Base-by-base conservation (phyloP, 2,329 filamentous ascomycete genomes). In the Daldinia eschscholtzii region DNA sequence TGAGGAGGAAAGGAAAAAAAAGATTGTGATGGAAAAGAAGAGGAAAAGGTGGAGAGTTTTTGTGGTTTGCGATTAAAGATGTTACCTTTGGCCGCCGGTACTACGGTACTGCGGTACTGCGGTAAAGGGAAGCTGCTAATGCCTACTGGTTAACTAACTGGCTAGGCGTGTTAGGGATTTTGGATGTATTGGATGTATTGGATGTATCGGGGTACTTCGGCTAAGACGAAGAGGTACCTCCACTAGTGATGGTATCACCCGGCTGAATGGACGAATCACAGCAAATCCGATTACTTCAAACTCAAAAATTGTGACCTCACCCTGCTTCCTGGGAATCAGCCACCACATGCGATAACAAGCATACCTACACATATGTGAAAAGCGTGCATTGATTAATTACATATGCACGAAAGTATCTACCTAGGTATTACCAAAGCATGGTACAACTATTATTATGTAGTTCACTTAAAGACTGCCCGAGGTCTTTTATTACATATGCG, bases 1-100 rank as follows among this genome's bases (percentile, higher is more conserved):
- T 63, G 26, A 28, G 48, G 53, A 67, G 70, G 67, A 67, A 69
- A 74, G 10, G 71, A 74, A 72, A 74, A 75, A 61, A 68, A 64
- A 73, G 68, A 67, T 71, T 72, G 64, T 68, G 70, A 67, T 61
- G 68, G 60, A 63, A 73, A 73, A 41, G 61, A 70, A 69, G 63
- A 67, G 76, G 76, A 76, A 78, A 77, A 78, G 77, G 78, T 79
- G 78, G 79, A 80, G 77, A 78, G 77, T 75, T 77, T 77, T 76
- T 75, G 72, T 70, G 65, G 75, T 74, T 77, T 77, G 73, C 72
- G 76, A 77, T 76, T 76, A 75, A 74, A 74, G 71, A 76, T 73
- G 74, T 68, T 68, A 70, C 63, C 33, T 62, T 59, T 61, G 52
- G 61, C 65, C 59, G 58, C 37, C 62, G 60, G 66, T 69, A 67